Evolutionary conservation across 805 yeast species (phyloP).

Genomic region (Limtongia smithiae): DNA sequence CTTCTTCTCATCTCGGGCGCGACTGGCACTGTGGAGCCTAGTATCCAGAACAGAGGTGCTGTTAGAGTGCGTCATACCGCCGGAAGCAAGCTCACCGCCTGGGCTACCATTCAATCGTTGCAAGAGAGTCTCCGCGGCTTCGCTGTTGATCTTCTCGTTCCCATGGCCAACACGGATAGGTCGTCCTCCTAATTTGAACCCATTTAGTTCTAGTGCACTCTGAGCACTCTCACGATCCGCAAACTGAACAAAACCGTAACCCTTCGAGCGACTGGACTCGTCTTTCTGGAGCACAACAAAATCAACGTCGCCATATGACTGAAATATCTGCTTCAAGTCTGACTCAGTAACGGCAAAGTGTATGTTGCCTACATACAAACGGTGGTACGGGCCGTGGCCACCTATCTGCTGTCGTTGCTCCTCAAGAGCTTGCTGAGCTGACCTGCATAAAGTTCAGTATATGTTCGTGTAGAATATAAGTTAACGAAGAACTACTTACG

Average conservation of each 20-base stretch:
- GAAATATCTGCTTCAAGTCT: slow-evolving; percentile 66
- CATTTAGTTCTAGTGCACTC: slow-evolving; percentile 35
- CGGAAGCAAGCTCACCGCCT: slow-evolving; percentile 9
- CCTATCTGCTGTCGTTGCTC: slow-evolving; percentile 21
- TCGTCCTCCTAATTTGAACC: slow-evolving; percentile 34
- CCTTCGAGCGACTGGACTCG: slow-evolving; percentile 81
- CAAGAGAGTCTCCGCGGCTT: slow-evolving; percentile 23
- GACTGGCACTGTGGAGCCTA: slow-evolving; percentile 3
- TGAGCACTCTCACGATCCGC: slow-evolving; percentile 29
- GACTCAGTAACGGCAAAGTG: slow-evolving; percentile 51
- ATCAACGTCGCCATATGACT: slow-evolving; percentile 63
- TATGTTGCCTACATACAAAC: slow-evolving; percentile 37
- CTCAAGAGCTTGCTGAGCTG: slow-evolving; percentile 28
- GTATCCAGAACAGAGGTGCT: slow-evolving; percentile 4
- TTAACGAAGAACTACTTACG: slow-evolving; percentile 17
- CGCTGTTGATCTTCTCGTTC: slow-evolving; percentile 28
- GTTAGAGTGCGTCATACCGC: slow-evolving; percentile 4
- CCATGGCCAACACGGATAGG: slow-evolving; percentile 34
- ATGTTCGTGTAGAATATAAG: no score
- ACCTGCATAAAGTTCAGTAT: no score
- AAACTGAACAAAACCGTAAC: slow-evolving; percentile 71
- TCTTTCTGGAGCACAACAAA: slow-evolving; percentile 86
- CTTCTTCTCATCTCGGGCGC: slow-evolving; percentile 20
- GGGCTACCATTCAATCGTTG: slow-evolving; percentile 21
- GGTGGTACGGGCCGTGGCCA: slow-evolving; percentile 22